Evolutionary conservation across 2,329 filamentous ascomycete species (phyloP), one percentile per base, ranked within the genome.

Genomic region (Gyromitra esculenta): DNA sequence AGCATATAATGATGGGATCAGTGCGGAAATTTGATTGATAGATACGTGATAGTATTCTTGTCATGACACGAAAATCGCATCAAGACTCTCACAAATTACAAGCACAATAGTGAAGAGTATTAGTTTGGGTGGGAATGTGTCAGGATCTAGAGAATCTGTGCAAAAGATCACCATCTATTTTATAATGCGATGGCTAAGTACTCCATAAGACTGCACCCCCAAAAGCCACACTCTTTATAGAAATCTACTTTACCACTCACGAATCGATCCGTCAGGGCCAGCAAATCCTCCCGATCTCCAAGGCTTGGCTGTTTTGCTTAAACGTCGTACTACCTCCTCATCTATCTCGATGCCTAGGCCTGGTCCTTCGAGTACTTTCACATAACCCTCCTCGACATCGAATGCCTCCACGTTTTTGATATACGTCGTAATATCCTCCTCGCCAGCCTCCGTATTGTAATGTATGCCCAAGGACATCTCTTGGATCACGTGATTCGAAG

Each of bases 401-500:
- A 87, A 88, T 0, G 87, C 86, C 35, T 83, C 83, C 1, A 84
- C 82, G 79, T 88, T 85, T 79, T 85, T 86, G 5, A 86, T 82
- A 79, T 88, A 89, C 37, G 84, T 87, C 31, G 83, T 85, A 72
- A 87, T 83, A 81, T 86, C 84, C 0, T 86, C 86, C 13, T 63
- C 48, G 2, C 67, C 57, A 0, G 84, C 85, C 77, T 87, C 86
- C 0, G 83, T 83, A 68, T 89, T 89, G 79, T 89, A 89, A 81
- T 90, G 88, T 76, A 89, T 89, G 0, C 88, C 88, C 43, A 89
- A 72, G 60, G 85, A 87, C 88, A 89, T 89, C 81, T 89, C 87
- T 80, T 87, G 86, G 37, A 89, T 88, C 4, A 84, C 85, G 79
- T 86, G 88, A 83, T 86, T 89, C 79, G 81, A 84, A 73, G 81